These are phyloP conservation scores for Kwoniella sp. DNA, from an alignment of 768 basidiomycete species.

Conservation along the genomic window DNA sequence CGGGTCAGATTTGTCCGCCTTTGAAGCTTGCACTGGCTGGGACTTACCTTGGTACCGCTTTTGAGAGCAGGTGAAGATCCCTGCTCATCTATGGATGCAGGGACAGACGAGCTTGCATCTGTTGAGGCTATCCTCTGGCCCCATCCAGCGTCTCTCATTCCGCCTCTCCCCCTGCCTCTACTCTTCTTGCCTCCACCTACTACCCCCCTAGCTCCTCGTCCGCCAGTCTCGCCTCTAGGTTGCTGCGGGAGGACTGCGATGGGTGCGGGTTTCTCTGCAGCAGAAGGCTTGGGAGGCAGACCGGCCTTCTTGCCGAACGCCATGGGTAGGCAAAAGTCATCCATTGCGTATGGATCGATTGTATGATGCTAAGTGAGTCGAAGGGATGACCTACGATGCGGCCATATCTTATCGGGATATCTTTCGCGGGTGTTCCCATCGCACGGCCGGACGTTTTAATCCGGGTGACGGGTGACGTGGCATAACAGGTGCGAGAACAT, in stretches of 20 bases:
- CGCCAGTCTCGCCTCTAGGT: not conserved
- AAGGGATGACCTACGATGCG: not conserved
- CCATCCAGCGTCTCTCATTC: not conserved
- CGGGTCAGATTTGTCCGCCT: too few species aligned
- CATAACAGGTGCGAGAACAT: too few species aligned
- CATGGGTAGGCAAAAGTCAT: slow-evolving; percentile 5
- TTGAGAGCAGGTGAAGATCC: slow-evolving; percentile 1
- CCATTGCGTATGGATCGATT: too few species aligned
- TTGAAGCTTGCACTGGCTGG: too few species aligned
- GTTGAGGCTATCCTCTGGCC: too few species aligned
- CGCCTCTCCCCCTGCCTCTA: slow-evolving; percentile 18
- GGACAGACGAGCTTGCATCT: too few species aligned
- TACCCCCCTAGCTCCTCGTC: not conserved
- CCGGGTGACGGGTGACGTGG: too few species aligned
- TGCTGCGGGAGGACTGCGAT: slow-evolving; percentile 3
- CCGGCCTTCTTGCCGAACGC: slow-evolving; percentile 17
- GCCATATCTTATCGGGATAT: not conserved
- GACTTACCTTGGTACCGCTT: slow-evolving; percentile 7
- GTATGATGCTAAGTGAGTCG: too few species aligned
- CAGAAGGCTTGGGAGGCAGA: too few species aligned
- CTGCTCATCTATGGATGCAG: too few species aligned
- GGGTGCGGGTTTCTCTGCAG: slow-evolving; percentile 12
- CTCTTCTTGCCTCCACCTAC: slow-evolving; percentile 14
- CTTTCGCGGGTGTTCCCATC: not conserved
- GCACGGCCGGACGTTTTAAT: too few species aligned